Percentiles rank a stretch among this genome's conserved stretches.
phyloP scores from a whole-genome alignment of 1,284 basidiomycete species.

The Moesziomyces globuligerus region DNA sequence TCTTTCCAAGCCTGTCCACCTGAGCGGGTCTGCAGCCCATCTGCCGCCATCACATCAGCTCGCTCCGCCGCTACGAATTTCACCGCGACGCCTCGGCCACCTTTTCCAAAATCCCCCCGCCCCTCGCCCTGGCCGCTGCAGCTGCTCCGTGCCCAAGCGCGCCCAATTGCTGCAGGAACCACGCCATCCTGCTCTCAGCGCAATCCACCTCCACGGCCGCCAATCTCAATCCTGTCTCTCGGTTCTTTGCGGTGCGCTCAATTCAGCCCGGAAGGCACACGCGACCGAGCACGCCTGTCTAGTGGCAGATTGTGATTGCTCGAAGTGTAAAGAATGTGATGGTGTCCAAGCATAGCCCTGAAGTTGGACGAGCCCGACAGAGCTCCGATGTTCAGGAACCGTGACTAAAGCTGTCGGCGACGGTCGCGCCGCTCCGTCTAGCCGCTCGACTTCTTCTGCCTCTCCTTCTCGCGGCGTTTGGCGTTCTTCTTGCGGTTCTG shows the following conservation, averaged over 20 bases:
- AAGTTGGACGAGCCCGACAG: too few relatives aligned
- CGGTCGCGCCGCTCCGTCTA: background rate
- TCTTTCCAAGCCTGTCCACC: too few relatives aligned
- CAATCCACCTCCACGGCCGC: too few relatives aligned
- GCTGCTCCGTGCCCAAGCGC: background rate
- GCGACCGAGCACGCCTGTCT: background rate
- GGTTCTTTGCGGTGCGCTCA: background rate
- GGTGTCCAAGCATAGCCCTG: background rate
- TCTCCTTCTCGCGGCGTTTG: conserved; percentile 46
- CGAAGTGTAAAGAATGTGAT: background rate
- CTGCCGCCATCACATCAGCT: too few relatives aligned
- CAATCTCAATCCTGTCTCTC: background rate
- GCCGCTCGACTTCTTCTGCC: conserved; percentile 25
- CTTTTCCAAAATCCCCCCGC: too few relatives aligned
- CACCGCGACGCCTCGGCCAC: too few relatives aligned
- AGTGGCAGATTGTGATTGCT: background rate
- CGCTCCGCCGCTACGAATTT: too few relatives aligned
- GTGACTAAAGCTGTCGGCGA: background rate
- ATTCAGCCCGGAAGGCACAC: too few relatives aligned
- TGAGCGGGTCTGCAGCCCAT: too few relatives aligned
- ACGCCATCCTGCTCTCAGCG: background rate
- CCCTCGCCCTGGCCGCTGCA: too few relatives aligned
- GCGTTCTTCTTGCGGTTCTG: conserved; percentile 48
- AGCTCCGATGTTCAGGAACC: too few relatives aligned
- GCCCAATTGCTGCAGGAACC: background rate